A percentile compares a stretch with the other conserved stretches of the same genome.
Conservation (phyloP, 176 grass and related monocot genomes). For the Musa schizocarpa region DNA sequence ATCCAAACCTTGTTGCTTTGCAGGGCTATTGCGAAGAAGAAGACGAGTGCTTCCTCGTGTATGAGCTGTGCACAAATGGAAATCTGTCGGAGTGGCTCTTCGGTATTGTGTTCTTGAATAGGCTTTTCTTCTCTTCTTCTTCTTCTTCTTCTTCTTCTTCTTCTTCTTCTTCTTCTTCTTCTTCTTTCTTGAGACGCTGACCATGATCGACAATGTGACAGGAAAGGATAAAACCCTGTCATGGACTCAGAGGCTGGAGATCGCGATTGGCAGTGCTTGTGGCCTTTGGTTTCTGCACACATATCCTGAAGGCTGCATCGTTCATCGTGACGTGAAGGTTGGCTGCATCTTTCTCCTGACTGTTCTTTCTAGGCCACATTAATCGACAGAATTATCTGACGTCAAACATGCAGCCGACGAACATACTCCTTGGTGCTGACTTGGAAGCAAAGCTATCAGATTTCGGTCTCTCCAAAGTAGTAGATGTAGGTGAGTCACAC, state of each 20-base stretch:
- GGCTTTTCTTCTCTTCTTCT: not conserved
- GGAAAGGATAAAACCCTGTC: conserved; percentile 52
- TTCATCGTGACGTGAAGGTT: conserved; percentile 71
- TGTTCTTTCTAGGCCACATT: too few relatives aligned
- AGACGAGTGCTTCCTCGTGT: conserved; percentile 60
- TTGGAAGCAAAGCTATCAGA: conserved; percentile 58
- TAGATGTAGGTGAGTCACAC: conserved; percentile 36
- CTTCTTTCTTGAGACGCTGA: not conserved
- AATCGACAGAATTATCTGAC: too few relatives aligned
- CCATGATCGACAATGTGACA: conserved; percentile 21
- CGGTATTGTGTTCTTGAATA: conserved; percentile 25
- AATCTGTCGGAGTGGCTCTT: conserved; percentile 77
- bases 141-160: not conserved
- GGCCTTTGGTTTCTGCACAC: conserved; percentile 75
- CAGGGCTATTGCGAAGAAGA: conserved; percentile 46
- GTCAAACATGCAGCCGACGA: conserved; percentile 36
- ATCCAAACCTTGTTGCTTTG: conserved; percentile 58
- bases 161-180: too few relatives aligned
- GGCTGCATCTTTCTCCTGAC: not conserved
- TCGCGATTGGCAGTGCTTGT: conserved; percentile 49
- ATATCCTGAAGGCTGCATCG: conserved; percentile 61
- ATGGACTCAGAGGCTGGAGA: conserved; percentile 54
- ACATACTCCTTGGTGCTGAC: conserved; percentile 58
- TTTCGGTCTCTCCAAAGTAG: conserved; percentile 50
- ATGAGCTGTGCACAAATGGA: conserved; percentile 54